Evolutionary conservation across 2,329 filamentous ascomycete species (phyloP).

Genomic region (Westerdykella sp.): DNA sequence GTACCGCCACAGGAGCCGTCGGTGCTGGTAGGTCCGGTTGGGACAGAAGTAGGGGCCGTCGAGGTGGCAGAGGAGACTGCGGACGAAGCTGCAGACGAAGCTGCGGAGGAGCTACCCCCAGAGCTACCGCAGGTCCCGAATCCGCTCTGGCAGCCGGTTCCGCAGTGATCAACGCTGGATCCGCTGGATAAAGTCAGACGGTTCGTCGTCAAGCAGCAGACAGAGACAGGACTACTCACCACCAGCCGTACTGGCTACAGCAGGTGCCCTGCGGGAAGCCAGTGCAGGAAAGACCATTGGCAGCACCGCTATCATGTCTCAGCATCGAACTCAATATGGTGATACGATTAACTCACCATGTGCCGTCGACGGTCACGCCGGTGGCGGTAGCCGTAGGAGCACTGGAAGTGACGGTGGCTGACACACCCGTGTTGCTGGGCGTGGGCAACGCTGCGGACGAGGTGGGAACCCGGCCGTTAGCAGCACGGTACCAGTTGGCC

Average conservation of each 20-base stretch:
- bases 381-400: background rate
- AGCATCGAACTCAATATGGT: too few species aligned
- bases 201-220: too few species aligned
- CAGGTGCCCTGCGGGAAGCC: background rate
- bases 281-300: background rate
- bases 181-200: too few species aligned
- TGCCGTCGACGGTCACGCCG: background rate
- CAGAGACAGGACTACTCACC: background rate
- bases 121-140: background rate
- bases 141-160: slow-evolving; percentile 5
- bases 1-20: slow-evolving; percentile 22
- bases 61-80: slow-evolving; percentile 7
- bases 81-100: slow-evolving; percentile 10
- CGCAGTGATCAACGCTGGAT: slow-evolving; percentile 8
- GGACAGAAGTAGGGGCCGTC: slow-evolving; percentile 6
- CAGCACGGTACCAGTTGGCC: slow-evolving; percentile 46
- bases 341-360: too few species aligned
- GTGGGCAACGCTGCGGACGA: slow-evolving; percentile 14
- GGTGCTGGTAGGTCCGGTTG: slow-evolving; percentile 6
- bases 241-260: background rate
- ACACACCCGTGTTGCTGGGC: background rate
- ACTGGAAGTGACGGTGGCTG: background rate
- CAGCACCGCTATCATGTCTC: background rate
- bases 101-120: slow-evolving; percentile 5
- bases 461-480: slow-evolving; percentile 28